phyloP scores from a whole-genome alignment of 2,329 filamentous ascomycete species.

The Fusarium sp. region DNA sequence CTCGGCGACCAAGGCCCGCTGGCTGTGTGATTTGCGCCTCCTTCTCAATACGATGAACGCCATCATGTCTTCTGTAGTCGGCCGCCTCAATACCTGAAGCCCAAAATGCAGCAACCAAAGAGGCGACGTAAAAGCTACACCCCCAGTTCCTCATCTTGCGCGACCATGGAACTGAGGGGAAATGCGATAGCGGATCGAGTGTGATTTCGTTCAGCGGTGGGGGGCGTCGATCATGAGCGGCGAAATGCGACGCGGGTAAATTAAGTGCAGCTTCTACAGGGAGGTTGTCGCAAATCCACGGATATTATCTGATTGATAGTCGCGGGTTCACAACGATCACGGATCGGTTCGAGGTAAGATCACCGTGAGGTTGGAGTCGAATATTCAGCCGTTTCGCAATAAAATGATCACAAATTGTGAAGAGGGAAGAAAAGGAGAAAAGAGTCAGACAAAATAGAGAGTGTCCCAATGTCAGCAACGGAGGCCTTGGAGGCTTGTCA shows the following conservation, averaged over 20 bases:
- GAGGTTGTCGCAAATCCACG: conserved; percentile 17
- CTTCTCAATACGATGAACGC: conserved; percentile 52
- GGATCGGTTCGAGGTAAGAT: conserved; percentile 20
- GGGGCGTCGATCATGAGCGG: conserved; percentile 28
- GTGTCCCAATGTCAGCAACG: conserved; percentile 46
- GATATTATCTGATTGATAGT: conserved; percentile 4
- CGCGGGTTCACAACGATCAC: conserved; percentile 9
- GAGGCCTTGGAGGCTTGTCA: conserved; percentile 44
- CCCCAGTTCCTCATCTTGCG: conserved; percentile 42
- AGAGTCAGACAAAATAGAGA: conserved; percentile 27
- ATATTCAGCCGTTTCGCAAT: conserved; percentile 6
- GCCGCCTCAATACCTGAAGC: conserved; percentile 39
- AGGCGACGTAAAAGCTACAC: conserved; percentile 40
- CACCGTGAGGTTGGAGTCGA: conserved; percentile 5
- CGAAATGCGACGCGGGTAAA: conserved; percentile 25
- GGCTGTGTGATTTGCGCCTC: conserved; percentile 43
- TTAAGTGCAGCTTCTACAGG: conserved; percentile 4
- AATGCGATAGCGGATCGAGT: conserved; percentile 18
- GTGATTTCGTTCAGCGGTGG: conserved; percentile 17
- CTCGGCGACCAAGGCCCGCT: conserved; percentile 35
- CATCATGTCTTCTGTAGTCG: conserved; percentile 50
- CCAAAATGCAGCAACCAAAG: conserved; percentile 41
- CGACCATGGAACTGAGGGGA: conserved; percentile 37
- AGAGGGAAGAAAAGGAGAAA: conserved; percentile 25
- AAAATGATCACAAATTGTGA: conserved; percentile 9